phyloP scores from a whole-genome alignment of 768 basidiomycete genomes.

The Boletellus sp. region DNA sequence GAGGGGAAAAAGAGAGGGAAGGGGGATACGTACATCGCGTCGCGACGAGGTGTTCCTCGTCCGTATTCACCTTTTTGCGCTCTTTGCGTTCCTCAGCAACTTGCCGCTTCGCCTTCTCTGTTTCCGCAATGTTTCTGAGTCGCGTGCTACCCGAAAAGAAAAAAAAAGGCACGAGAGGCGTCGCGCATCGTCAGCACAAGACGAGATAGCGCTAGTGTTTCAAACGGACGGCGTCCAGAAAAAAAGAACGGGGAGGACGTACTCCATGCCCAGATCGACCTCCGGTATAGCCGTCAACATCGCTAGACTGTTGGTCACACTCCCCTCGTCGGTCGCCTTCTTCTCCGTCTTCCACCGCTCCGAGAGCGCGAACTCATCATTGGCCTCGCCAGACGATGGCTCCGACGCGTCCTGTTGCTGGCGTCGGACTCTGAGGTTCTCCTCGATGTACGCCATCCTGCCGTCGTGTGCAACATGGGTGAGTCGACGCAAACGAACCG shows the following conservation, averaged over 20 bases:
- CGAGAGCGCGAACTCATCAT: conserved; percentile 74
- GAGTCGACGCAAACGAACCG: too few relatives aligned
- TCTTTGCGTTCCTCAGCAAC: conserved; percentile 74
- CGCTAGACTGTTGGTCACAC: conserved; percentile 85
- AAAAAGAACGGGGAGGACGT: conserved; percentile 32
- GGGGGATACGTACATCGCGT: conserved; percentile 67
- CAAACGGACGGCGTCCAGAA: too few relatives aligned
- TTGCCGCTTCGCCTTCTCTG: conserved; percentile 90
- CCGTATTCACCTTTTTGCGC: conserved; percentile 48
- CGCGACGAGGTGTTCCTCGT: conserved; percentile 82
- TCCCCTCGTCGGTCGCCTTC: conserved; percentile 75
- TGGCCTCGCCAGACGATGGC: conserved; percentile 43
- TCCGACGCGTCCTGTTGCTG: conserved; percentile 49
- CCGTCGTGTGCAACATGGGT: too few relatives aligned
- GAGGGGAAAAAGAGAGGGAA: too few relatives aligned
- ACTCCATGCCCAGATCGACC: conserved; percentile 99
- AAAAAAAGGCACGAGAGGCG: too few relatives aligned
- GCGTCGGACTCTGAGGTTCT: conserved; percentile 78
- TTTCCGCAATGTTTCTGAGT: conserved; percentile 94
- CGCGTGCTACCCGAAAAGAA: conserved; percentile 54
- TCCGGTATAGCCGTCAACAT: conserved; percentile 99
- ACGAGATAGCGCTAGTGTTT: too few relatives aligned
- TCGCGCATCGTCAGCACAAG: too few relatives aligned
- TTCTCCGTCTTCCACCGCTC: conserved; percentile 62
- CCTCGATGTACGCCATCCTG: conserved; percentile 98